phyloP scores from a whole-genome alignment of 2,329 filamentous ascomycete genomes.

The Aspergillus sojae region DNA sequence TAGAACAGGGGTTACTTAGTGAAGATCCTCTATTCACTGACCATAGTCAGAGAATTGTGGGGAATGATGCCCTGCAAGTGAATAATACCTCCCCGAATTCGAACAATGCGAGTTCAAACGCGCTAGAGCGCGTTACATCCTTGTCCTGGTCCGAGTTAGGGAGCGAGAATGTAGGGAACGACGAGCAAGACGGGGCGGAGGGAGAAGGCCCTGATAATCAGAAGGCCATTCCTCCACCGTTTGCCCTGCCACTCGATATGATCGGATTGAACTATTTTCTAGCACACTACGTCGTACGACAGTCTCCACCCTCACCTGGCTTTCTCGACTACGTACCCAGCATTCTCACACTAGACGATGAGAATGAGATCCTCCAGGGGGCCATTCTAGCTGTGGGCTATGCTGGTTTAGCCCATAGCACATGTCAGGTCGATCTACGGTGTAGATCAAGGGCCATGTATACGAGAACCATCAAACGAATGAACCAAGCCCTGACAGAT shows the following conservation, averaged over 20 bases:
- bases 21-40: neutral
- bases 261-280: neutral
- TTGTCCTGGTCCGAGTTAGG: neutral
- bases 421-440: neutral
- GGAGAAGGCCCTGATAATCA: neutral
- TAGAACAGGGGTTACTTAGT: neutral
- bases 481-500: neutral
- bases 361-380: neutral
- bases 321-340: neutral
- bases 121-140: neutral
- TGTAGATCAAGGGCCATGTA: neutral
- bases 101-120: neutral
- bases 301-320: neutral
- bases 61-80: neutral
- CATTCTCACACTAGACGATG: neutral
- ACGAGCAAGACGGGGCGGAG: neutral
- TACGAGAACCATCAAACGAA: neutral
- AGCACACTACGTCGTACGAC: neutral
- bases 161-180: neutral
- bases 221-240: neutral
- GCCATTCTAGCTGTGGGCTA: neutral
- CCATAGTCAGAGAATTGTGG: neutral
- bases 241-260: neutral
- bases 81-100: neutral
- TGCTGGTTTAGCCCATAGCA: neutral